Evolutionary conservation across 139 green algal species (phyloP), one percentile per base, ranked within the genome.

Genomic region (Deuterostichococcus epilithicus): DNA sequence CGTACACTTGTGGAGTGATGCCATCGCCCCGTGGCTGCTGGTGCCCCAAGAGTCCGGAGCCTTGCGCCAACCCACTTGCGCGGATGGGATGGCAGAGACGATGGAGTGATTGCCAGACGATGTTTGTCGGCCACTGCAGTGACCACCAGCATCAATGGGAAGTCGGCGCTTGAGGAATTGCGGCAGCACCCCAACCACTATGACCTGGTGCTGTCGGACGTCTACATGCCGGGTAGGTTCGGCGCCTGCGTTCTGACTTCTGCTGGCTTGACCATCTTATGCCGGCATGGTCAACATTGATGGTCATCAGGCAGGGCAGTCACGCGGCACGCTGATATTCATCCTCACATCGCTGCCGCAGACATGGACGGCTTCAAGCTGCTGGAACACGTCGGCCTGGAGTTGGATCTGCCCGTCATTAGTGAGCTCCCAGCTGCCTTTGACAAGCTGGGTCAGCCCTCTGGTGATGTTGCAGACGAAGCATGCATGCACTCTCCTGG

Each of bases 321-420:
- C 5, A 5, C 36, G 20, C 34, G 20, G 34, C 71, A 47, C 72
- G 26, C 18, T 66, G 18, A n/a, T n/a, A 63, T n/a, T 13, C 52
- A 63, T 5, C 39, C 26, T 38, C 30, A 52, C 23, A 70, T n/a
- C 3, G 26, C 13, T 6, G 1, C 58, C 81, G 65, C 89, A 88
- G 95, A 98, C 80, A 97, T 98, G 86, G 94, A 98, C 73, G 95
- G 95, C 18, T 98, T 99, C 84, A 94, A 93, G 82, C 86, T 99
- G 23, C 79, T 99, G 74, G 91, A 98, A 80, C 77, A 87, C 23
- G 92, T 98, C 38, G 93, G 91, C 36, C 78, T 98, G 30, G 95
- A 98, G 73, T 78, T 99, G 70, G 92, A 96, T 70, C 74, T 98
- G 25, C 95, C 95, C 3, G 95, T 99, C 32, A 97, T 98, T 47